Evolutionary conservation across 352 stramenopile genomes (phyloP).

Genomic region (Stramenopiles sp.): DNA sequence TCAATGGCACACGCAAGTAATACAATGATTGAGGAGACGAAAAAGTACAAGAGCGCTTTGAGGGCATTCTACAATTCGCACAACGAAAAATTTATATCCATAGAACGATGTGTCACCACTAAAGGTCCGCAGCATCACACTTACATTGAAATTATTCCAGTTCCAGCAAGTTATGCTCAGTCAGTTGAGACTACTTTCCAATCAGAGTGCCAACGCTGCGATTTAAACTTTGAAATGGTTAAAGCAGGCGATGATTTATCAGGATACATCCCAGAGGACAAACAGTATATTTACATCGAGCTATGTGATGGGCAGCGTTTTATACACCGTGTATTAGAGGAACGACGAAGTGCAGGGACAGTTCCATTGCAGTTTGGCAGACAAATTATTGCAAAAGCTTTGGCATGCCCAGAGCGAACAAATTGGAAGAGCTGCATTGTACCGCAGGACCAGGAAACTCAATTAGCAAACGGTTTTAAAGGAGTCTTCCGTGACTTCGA

Average conservation of each 20-base stretch:
- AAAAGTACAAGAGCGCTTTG: constrained; percentile 14
- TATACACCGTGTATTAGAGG: not conserved
- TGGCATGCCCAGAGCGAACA: not conserved
- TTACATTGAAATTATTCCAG: not conserved
- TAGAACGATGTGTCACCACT: not conserved
- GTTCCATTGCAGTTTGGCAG: not conserved
- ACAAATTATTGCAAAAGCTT: not conserved
- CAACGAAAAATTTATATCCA: not conserved
- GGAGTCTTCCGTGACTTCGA: not conserved
- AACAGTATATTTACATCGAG: not conserved
- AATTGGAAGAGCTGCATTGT: not conserved
- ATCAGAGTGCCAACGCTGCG: not conserved
- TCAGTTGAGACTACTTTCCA: not conserved
- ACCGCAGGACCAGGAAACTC: not conserved
- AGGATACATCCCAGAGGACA: not conserved
- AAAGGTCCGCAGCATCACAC: not conserved
- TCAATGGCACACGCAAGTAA: constrained; percentile 12
- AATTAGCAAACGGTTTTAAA: not conserved
- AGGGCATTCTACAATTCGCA: constrained; percentile 9
- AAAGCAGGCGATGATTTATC: not conserved
- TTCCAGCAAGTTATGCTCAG: not conserved
- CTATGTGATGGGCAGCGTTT: not conserved
- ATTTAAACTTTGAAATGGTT: not conserved
- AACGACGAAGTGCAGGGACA: not conserved
- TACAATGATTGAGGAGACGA: constrained; percentile 13